A percentile compares a stretch with the other conserved stretches of the same genome.
These are phyloP conservation scores for Phialophora tarda DNA, from an alignment of 2,329 filamentous ascomycete species.

Conservation along the genomic window DNA sequence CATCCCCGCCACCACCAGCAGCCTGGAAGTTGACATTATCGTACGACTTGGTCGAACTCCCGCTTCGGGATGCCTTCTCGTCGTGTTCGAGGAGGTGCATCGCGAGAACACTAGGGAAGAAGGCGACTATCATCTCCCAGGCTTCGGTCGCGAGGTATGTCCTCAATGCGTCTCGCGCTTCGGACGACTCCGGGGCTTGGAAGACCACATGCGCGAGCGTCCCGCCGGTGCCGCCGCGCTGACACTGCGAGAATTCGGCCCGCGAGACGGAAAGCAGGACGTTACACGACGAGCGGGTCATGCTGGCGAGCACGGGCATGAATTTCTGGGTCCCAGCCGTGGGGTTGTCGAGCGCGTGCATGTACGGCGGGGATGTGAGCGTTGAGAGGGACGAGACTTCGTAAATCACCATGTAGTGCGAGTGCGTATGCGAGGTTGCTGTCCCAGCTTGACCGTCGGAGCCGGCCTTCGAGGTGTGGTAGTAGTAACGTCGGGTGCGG, in stretches of 20 bases:
- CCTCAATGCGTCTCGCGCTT: neutral
- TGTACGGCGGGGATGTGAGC: slow-evolving; percentile 24
- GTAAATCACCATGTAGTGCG: slow-evolving; percentile 26
- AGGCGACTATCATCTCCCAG: neutral
- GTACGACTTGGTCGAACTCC: slow-evolving; percentile 28
- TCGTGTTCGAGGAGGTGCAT: slow-evolving; percentile 27
- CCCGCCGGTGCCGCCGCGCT: slow-evolving; percentile 9
- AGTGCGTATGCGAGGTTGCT: neutral
- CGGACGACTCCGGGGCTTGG: slow-evolving; percentile 1
- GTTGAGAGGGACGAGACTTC: slow-evolving; percentile 21
- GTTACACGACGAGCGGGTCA: slow-evolving; percentile 24
- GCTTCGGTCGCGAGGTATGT: slow-evolving; percentile 5
- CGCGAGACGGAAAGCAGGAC: slow-evolving; percentile 19
- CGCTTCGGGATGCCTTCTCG: slow-evolving; percentile 13
- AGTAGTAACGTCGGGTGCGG: slow-evolving; percentile 25
- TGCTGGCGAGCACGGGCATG: slow-evolving; percentile 57
- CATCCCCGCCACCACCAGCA: neutral
- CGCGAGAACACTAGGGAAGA: slow-evolving; percentile 16
- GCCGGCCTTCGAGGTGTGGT: neutral
- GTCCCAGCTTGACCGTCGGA: neutral
- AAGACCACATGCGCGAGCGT: slow-evolving; percentile 23
- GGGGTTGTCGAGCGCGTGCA: slow-evolving; percentile 29
- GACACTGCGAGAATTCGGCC: slow-evolving; percentile 11
- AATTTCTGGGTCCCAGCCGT: slow-evolving; percentile 71
- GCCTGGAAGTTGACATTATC: slow-evolving; percentile 20